Percentiles rank a stretch among this genome's conserved stretches.
Conservation (phyloP, 2,329 filamentous ascomycete genomes). For the Emmonsiellopsis sp. region DNA sequence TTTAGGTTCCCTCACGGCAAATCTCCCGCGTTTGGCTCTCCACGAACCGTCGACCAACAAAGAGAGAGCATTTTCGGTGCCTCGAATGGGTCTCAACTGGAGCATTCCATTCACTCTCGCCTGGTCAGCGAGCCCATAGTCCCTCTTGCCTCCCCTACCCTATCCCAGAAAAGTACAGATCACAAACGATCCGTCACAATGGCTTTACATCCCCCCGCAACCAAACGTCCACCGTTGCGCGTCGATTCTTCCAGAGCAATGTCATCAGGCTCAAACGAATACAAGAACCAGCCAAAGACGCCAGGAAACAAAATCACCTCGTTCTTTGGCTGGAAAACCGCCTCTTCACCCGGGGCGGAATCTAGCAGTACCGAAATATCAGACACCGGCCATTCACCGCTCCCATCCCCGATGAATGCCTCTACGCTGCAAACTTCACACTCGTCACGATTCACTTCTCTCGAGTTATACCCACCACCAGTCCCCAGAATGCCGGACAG, state of each 20-base stretch:
- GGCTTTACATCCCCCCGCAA: constrained; percentile 35
- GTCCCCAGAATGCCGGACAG: constrained; percentile 31
- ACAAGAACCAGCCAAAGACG: constrained; percentile 39
- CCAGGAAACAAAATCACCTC: constrained; percentile 52
- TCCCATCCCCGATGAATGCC: constrained; percentile 45
- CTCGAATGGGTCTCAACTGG: constrained; percentile 26
- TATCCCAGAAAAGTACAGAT: constrained; percentile 7
- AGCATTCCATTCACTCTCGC: constrained; percentile 26
- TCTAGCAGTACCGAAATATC: constrained; percentile 57
- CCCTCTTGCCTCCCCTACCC: constrained; percentile 59
- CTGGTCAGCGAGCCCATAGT: constrained; percentile 37
- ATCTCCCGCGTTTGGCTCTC: constrained; percentile 14
- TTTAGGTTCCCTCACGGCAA: constrained; percentile 33
- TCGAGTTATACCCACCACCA: constrained; percentile 36
- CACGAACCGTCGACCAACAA: constrained; percentile 13
- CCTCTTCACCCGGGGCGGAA: constrained; percentile 46
- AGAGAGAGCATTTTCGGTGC: constrained; percentile 19
- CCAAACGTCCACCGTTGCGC: constrained; percentile 35
- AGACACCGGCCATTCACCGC: constrained; percentile 49
- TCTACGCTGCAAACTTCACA: constrained; percentile 17
- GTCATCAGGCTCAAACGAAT: constrained; percentile 25
- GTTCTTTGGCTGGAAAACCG: constrained; percentile 59
- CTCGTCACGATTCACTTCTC: constrained; percentile 14
- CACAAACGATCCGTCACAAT: constrained; percentile 32
- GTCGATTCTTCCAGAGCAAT: constrained; percentile 32